phyloP scores from a whole-genome alignment of 495 filamentous ascomycete species.

The Parmelia sp. region DNA sequence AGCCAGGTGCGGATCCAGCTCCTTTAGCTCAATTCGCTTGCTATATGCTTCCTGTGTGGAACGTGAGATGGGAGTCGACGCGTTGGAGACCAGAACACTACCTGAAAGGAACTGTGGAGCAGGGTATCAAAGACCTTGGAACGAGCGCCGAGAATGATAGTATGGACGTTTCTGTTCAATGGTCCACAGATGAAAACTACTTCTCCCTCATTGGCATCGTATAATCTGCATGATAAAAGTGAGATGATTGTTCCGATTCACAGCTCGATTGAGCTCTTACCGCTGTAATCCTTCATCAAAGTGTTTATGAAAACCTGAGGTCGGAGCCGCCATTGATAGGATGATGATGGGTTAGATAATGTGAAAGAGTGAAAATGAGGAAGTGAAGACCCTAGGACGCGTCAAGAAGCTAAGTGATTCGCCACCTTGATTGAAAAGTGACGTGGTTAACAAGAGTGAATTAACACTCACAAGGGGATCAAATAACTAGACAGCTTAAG shows the following conservation, averaged over 20 bases:
- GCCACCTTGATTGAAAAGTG: too few relatives aligned
- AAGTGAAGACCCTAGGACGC: too few relatives aligned
- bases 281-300: not conserved
- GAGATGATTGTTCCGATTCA: not conserved
- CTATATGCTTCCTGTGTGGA: not conserved
- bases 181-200: not conserved
- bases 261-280: not conserved
- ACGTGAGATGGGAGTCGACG: rapidly evolving
- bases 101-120: not conserved
- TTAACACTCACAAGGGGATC: too few relatives aligned
- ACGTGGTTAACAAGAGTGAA: too few relatives aligned
- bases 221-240: not conserved
- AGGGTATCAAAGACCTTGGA: not conserved
- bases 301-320: too few relatives aligned
- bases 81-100: not conserved
- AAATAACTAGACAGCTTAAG: too few relatives aligned
- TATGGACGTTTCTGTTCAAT: not conserved
- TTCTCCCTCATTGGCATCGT: not conserved
- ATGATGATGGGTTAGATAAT: too few relatives aligned
- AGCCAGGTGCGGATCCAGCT: not conserved
- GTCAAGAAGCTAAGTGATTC: too few relatives aligned
- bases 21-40: not conserved
- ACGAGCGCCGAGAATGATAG: not conserved
- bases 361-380: too few relatives aligned
- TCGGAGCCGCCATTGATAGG: too few relatives aligned